Percentiles rank a stretch among this genome's conserved stretches.
Evolutionary conservation across 2,329 filamentous ascomycete species (phyloP).

Genomic region (Pseudocercospora fijiensis): DNA sequence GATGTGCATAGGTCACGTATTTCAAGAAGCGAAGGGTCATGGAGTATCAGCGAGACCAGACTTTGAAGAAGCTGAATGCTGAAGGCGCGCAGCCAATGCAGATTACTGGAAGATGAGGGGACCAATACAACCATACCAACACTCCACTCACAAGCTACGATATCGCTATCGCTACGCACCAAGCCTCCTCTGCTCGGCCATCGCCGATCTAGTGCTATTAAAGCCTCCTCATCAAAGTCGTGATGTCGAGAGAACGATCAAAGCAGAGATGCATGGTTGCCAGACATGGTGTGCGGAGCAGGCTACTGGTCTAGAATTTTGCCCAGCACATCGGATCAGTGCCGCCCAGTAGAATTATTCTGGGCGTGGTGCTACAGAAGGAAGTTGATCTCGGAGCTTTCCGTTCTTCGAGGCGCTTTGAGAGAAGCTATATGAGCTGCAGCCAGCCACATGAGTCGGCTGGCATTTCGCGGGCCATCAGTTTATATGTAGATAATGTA

Average conservation of each 20-base stretch:
- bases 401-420: neutral
- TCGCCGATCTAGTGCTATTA: neutral
- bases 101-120: constrained; percentile 8
- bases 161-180: neutral
- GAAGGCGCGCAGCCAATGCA: constrained; percentile 42
- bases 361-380: neutral
- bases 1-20: constrained; percentile 71
- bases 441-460: neutral
- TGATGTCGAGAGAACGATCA: neutral
- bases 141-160: neutral
- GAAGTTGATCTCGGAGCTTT: neutral
- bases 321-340: neutral
- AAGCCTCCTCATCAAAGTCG: neutral
- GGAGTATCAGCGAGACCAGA: constrained; percentile 80
- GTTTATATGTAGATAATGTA: constrained; percentile 1
- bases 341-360: neutral
- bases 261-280: neutral
- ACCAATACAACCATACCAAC: neutral
- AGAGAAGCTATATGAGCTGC: neutral
- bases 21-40: constrained; percentile 96
- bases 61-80: constrained; percentile 66
- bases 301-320: neutral
- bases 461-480: neutral
- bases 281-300: neutral
- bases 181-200: neutral